Evolutionary conservation across 371 early-diverging fungal genomes (phyloP).

Genomic region (Mucor piriformis): DNA sequence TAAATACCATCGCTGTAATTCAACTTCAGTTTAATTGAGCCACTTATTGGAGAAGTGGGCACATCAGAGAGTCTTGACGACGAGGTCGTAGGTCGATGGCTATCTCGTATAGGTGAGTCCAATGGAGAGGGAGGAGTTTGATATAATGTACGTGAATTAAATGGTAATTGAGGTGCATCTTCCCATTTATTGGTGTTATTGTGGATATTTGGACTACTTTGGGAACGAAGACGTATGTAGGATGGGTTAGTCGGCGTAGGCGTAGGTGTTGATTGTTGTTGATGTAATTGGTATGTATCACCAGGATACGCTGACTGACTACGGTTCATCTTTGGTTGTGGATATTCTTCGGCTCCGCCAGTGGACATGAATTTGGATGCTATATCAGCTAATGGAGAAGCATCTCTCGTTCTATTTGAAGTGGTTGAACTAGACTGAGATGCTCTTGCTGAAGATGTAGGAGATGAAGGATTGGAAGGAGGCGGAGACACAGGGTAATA

Average conservation of each 20-base stretch:
- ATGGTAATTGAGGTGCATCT: constrained; percentile 29
- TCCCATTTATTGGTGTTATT: constrained; percentile 24
- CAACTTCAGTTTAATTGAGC: constrained; percentile 74
- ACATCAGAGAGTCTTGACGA: background rate
- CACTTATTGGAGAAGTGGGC: constrained; percentile 12
- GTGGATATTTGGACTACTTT: constrained; percentile 69
- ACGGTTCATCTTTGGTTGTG: constrained; percentile 27
- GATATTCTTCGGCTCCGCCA: constrained; percentile 17
- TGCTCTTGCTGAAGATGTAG: constrained; percentile 51
- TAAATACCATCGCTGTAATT: constrained; percentile 86
- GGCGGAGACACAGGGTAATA: constrained; percentile 60
- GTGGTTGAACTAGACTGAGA: constrained; percentile 18
- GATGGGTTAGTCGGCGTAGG: background rate
- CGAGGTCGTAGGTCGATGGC: background rate
- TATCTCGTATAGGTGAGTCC: constrained; percentile 17
- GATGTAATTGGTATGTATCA: background rate
- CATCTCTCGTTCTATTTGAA: constrained; percentile 23
- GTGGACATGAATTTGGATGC: constrained; percentile 48
- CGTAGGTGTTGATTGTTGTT: constrained; percentile 72
- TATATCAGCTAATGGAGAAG: constrained; percentile 52
- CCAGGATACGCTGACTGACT: constrained; percentile 34
- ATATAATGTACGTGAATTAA: constrained; percentile 34
- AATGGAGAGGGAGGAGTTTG: constrained; percentile 26
- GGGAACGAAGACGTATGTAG: constrained; percentile 56
- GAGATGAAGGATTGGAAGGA: constrained; percentile 63